These are phyloP conservation scores for Arthromyces matolae DNA, from an alignment of 768 basidiomycete genomes.

Conservation along the genomic window DNA sequence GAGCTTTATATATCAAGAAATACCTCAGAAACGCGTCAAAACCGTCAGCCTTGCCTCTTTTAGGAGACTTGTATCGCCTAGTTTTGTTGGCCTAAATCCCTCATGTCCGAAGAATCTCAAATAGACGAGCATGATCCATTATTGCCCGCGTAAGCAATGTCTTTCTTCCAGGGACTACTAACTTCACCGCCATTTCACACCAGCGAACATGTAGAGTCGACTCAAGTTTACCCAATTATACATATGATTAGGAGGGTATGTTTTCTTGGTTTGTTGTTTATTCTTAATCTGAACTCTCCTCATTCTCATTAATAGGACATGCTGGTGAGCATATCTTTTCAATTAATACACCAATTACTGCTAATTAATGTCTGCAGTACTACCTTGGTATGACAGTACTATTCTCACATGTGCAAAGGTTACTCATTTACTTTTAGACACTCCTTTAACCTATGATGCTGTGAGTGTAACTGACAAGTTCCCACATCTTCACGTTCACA, in stretches of 20 bases:
- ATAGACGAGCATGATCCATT: conserved; percentile 44
- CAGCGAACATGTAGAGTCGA: conserved; percentile 53
- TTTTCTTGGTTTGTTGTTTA: conserved; percentile 9
- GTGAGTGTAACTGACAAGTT: conserved; percentile 35
- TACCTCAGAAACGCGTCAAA: not conserved
- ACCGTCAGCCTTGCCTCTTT: too few species aligned
- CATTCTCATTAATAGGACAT: conserved; percentile 49
- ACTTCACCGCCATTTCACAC: conserved; percentile 2
- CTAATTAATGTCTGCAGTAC: conserved; percentile 48
- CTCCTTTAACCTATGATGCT: conserved; percentile 78
- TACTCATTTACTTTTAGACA: conserved; percentile 46
- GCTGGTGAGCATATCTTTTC: conserved; percentile 38
- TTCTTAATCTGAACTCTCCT: not conserved
- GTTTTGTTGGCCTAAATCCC: not conserved
- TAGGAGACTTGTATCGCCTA: too few species aligned
- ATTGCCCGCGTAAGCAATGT: conserved; percentile 35
- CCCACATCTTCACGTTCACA: not conserved
- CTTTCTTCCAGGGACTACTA: not conserved
- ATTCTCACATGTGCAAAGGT: conserved; percentile 1
- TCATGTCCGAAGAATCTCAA: conserved; percentile 38
- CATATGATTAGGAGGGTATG: conserved; percentile 69
- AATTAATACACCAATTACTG: too few species aligned
- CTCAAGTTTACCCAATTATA: conserved; percentile 75
- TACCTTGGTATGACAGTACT: conserved; percentile 73
- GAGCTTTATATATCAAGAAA: too few species aligned